phyloP scores from a whole-genome alignment of 208 protist genomes.

The Leishmania amazonensis region DNA sequence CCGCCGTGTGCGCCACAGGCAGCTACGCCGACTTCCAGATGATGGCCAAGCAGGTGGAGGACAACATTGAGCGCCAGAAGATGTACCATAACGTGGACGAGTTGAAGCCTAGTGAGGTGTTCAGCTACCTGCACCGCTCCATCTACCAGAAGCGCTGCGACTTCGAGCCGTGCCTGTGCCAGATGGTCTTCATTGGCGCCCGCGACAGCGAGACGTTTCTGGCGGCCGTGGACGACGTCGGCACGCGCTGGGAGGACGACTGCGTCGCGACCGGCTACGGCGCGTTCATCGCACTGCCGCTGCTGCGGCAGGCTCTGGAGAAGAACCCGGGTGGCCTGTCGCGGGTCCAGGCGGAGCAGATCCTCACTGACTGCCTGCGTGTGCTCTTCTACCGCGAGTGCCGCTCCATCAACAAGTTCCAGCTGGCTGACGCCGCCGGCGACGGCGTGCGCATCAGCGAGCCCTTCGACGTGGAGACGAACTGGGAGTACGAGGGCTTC shows the following conservation, averaged over 20 bases:
- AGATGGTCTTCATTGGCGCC: slow-evolving; percentile 94
- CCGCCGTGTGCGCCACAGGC: slow-evolving; percentile 92
- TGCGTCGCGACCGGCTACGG: slow-evolving; percentile 96
- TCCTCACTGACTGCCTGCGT: slow-evolving; percentile 93
- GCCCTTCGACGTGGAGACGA: slow-evolving; percentile 93
- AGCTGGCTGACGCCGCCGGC: slow-evolving; percentile 86
- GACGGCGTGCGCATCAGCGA: slow-evolving; percentile 81
- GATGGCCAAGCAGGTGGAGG: slow-evolving; percentile 75
- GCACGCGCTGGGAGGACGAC: slow-evolving; percentile 94
- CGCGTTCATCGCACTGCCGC: slow-evolving; percentile 93
- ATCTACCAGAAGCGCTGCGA: slow-evolving; percentile 96
- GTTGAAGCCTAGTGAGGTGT: slow-evolving; percentile 89
- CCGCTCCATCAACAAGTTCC: slow-evolving; percentile 95
- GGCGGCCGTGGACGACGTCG: slow-evolving; percentile 94
- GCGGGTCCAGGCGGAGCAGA: slow-evolving; percentile 81
- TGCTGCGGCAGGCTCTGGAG: slow-evolving; percentile 93
- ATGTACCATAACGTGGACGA: slow-evolving; percentile 82
- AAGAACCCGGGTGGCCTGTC: slow-evolving; percentile 72
- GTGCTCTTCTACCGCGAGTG: slow-evolving; percentile 98
- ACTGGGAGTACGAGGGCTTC: slow-evolving; percentile 93
- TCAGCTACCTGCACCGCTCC: slow-evolving; percentile 92
- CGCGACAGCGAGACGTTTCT: slow-evolving; percentile 92
- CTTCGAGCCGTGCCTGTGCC: slow-evolving; percentile 96
- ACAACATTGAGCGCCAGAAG: slow-evolving; percentile 76
- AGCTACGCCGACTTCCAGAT: slow-evolving; percentile 98